Base-by-base conservation (phyloP, 2,329 filamentous ascomycete species). In the Magnaporthiopsis rhizophila region DNA sequence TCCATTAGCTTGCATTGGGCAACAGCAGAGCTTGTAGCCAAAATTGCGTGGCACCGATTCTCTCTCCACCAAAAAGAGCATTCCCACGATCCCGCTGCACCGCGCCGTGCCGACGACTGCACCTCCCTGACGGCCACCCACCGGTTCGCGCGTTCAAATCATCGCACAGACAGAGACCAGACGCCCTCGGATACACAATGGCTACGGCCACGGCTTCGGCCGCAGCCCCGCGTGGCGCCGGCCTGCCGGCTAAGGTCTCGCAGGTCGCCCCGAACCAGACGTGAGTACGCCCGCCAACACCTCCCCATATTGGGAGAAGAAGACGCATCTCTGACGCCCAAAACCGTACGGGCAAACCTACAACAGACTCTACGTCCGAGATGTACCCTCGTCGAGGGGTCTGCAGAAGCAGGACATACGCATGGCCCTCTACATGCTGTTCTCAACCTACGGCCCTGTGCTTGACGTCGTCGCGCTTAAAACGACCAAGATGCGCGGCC, bases 381-480 rank as follows among this genome's bases (percentile, higher is more conserved):
- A 97, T 72, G 84, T 99, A 2, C 84, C 84, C 0, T 92, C 91
- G 28, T 86, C 92, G 67, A 97, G 97, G 79, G 62, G 62, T 3
- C 86, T 98, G 67, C 90, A 90, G 72, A 99, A 98, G 76, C 82
- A 86, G 66, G 93, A 98, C 74, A 79, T 99, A 58, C 88, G 92
- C 71, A 89, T 91, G 59, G 89, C 89, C 6, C 83, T 99, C 36
- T 99, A 99, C 79, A 90, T 92, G 76, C 84, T 98, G 15, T 98
- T 98, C 76, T 92, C 92, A 13, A 96, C 92, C 18, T 96, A 97
- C 74, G 95, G 95, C 57, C 87, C 92, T 0, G 90, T 99, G 21
- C 85, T 99, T 65, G 95, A 99, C 74, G 86, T 99, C 26, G 90
- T 97, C 61, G 91, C 91, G 36, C 81, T 97, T 70, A 96, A 92